Evolutionary conservation across 1,284 basidiomycete genomes (phyloP).

Genomic region (Microbotryomycetes sp.): DNA sequence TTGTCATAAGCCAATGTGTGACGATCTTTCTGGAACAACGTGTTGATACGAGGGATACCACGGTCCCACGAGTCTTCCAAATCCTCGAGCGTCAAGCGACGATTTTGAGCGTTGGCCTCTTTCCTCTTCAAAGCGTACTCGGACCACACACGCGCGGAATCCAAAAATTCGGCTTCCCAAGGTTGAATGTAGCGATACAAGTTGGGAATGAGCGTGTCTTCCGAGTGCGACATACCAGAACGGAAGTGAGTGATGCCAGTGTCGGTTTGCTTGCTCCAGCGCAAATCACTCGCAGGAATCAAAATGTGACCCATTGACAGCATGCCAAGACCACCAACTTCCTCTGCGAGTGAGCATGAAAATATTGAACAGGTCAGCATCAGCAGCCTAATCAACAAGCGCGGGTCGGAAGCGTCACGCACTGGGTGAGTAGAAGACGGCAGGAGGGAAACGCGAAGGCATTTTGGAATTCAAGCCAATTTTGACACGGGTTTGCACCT

Average conservation of each 20-base stretch:
- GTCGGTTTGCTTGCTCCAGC: conserved; percentile 98
- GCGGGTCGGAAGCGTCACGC: too few species aligned
- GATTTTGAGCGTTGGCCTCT: conserved; percentile 95
- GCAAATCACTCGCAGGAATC: conserved; percentile 92
- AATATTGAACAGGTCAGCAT: neutral
- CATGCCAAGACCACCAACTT: conserved; percentile 97
- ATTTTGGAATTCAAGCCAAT: conserved; percentile 98
- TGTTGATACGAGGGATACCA: conserved; percentile 96
- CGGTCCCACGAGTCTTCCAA: conserved; percentile 56
- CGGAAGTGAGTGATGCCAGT: conserved; percentile 55
- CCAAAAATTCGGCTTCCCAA: conserved; percentile 98
- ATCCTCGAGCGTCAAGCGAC: conserved; percentile 51
- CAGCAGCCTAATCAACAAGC: too few species aligned
- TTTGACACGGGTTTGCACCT: conserved; percentile 97
- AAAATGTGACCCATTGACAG: conserved; percentile 98
- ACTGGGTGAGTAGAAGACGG: conserved; percentile 22
- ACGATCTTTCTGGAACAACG: conserved; percentile 89
- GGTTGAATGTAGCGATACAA: conserved; percentile 96
- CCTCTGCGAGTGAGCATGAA: conserved; percentile 45
- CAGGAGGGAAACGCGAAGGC: conserved; percentile 95
- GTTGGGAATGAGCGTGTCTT: conserved; percentile 92
- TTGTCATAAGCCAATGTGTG: conserved; percentile 75
- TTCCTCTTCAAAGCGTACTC: conserved; percentile 99
- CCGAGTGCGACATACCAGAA: conserved; percentile 41
- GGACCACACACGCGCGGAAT: conserved; percentile 97